These are phyloP conservation scores for Ettlia oleoabundans DNA, from an alignment of 139 green algal species.

Conservation along the genomic window DNA sequence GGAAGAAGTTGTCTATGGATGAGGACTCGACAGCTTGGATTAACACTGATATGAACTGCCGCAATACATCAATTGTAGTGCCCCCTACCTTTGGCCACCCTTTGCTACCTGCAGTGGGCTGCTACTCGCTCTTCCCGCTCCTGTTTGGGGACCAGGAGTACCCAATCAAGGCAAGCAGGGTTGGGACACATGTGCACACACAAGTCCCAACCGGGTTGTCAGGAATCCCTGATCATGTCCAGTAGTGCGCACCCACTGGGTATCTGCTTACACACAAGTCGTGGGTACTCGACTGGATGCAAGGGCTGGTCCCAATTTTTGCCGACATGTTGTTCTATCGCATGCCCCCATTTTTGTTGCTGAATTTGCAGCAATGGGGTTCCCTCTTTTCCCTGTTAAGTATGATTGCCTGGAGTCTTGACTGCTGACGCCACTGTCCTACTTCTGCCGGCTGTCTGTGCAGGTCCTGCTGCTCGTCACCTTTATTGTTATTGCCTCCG, in stretches of 20 bases:
- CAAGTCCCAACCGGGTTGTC: too few relatives aligned
- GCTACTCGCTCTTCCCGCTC: constrained; percentile 83
- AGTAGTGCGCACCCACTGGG: too few relatives aligned
- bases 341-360: too few relatives aligned
- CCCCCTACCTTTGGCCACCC: neutral
- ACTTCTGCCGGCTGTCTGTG: neutral
- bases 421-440: neutral
- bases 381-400: neutral
- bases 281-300: too few relatives aligned
- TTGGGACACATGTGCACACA: too few relatives aligned
- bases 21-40: too few relatives aligned
- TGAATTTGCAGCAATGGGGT: neutral
- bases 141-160: constrained; percentile 82
- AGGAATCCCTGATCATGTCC: too few relatives aligned
- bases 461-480: constrained; percentile 54
- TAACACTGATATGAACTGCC: too few relatives aligned
- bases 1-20: too few relatives aligned
- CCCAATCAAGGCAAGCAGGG: constrained; percentile 81
- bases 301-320: too few relatives aligned
- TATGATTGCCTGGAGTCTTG: neutral
- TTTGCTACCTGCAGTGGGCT: constrained; percentile 29
- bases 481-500: constrained; percentile 42
- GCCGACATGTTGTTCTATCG: too few relatives aligned
- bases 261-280: too few relatives aligned
- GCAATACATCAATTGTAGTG: neutral